Evolutionary conservation across 208 protist species (phyloP), one percentile per base, ranked within the genome.

Genomic region (Trichomonas vaginalis): DNA sequence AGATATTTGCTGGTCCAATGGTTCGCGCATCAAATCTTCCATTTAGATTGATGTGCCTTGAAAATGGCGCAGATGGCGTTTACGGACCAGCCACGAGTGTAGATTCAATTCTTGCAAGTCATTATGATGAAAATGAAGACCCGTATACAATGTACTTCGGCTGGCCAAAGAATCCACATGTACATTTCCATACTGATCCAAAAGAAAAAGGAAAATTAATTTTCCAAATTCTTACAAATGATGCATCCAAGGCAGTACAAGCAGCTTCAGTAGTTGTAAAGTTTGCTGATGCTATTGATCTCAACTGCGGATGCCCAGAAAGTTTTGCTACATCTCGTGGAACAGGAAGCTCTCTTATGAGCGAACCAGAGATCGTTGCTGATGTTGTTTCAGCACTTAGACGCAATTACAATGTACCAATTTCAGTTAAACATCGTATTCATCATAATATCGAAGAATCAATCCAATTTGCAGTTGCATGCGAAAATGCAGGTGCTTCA

Each of bases 391-490:
- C 23, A 17, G 86, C 86, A 35, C 45, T 92, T 35, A 48, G 86
- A 51, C 23, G 86, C 1, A 92, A 92, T 39, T 92, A 39, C 45
- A 92, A 92, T 92, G 39, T 92, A 15, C 86, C 86, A 51, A 92
- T 92, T 39, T 92, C 86, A 39, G 86, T 92, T 51, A 92, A 92
- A 92, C 86, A 92, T 47, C 23, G 86, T 51, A 92, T 92, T 51
- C 86, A 92, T 51, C 45, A 42, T 39, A 51, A 92, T 51, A 92
- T 92, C 40, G 45, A 92, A 48, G 46, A 92, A 40, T 92, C 86
- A n/a, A 92, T 92, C 39, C 86, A 92, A 92, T 92, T 92, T 92
- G 86, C 86, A 17, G 86, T 92, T 39, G 86, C 86, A 39, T 92
- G 86, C 37, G 40, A 92, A 51, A 92, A 92, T 51, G 86, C 86